Conservation (phyloP, 192 early-diverging fungal genomes). For the Haplosporangium gracile region DNA sequence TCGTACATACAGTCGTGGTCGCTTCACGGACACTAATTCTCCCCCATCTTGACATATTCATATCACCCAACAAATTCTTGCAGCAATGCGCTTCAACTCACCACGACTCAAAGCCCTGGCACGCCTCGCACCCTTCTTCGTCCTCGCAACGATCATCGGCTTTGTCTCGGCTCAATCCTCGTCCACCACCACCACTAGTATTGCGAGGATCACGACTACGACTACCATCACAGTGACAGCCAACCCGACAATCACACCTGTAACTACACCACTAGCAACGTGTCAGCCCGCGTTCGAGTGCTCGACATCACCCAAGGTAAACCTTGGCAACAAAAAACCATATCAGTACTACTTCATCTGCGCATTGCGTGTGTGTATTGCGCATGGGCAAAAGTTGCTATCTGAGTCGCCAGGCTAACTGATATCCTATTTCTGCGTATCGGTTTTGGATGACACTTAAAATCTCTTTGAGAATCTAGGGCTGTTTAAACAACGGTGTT, state of each 20-base stretch:
- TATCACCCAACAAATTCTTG: background rate
- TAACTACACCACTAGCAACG: background rate
- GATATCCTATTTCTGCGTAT: background rate
- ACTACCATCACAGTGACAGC: slow-evolving; percentile 6
- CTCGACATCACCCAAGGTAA: slow-evolving; percentile 42
- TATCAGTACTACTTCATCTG: background rate
- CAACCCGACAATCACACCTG: slow-evolving; percentile 8
- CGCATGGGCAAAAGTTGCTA: too few relatives aligned
- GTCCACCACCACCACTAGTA: slow-evolving; percentile 15
- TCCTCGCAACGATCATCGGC: background rate
- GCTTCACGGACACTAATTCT: background rate
- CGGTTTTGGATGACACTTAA: background rate
- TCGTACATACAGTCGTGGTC: too few relatives aligned
- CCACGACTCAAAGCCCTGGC: background rate
- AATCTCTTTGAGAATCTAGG: background rate
- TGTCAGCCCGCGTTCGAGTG: slow-evolving; percentile 42
- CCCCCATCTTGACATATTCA: background rate
- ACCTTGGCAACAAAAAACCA: background rate
- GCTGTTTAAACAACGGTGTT: slow-evolving; percentile 38
- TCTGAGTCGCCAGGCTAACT: background rate
- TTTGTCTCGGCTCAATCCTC: slow-evolving; percentile 13
- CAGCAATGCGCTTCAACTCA: background rate
- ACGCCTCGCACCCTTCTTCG: slow-evolving; percentile 1
- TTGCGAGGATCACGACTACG: background rate
- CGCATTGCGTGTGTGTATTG: background rate